Percentiles rank a stretch among this genome's conserved stretches.
These are phyloP conservation scores for Scheffersomyces cryptocercus DNA, from an alignment of 1,139 yeast genomes.

Conservation along the genomic window DNA sequence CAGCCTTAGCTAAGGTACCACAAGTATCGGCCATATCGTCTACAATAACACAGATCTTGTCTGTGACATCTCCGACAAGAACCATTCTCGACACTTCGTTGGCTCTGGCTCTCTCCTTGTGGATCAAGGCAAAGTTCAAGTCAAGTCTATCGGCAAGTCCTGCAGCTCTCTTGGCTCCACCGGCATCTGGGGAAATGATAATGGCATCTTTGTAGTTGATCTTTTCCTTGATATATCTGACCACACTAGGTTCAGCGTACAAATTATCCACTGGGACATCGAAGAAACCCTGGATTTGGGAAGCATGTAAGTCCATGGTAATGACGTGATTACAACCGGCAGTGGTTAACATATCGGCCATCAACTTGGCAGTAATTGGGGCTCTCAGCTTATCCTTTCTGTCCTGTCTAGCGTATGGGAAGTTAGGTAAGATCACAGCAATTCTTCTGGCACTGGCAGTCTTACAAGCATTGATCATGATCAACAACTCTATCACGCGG, in stretches of 20 bases:
- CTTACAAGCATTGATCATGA: conserved; percentile 93
- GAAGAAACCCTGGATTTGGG: conserved; percentile 96
- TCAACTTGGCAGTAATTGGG: conserved; percentile 93
- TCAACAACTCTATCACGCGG: conserved; percentile 79
- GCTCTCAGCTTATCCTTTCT: conserved; percentile 95
- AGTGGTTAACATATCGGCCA: conserved; percentile 92
- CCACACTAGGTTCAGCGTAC: conserved; percentile 94
- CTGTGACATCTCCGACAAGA: conserved; percentile 90
- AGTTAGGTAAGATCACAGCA: conserved; percentile 93
- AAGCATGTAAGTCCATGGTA: conserved; percentile 96
- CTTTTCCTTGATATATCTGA: conserved; percentile 79
- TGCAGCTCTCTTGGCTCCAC: conserved; percentile 98
- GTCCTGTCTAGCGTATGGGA: conserved; percentile 97
- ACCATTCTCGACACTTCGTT: conserved; percentile 96
- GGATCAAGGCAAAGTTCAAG: conserved; percentile 91
- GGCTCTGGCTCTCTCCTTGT: conserved; percentile 93
- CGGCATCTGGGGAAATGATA: conserved; percentile 96
- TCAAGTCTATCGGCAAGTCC: conserved; percentile 91
- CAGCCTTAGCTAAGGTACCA: conserved; percentile 95
- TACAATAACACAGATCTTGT: conserved; percentile 83
- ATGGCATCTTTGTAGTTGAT: conserved; percentile 65
- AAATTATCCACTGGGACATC: conserved; percentile 95
- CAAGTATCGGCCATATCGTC: conserved; percentile 99
- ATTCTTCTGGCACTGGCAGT: conserved; percentile 94
- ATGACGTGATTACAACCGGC: conserved; percentile 98